phyloP scores from a whole-genome alignment of 2,329 filamentous ascomycete genomes.

The Monosporascus sp. region DNA sequence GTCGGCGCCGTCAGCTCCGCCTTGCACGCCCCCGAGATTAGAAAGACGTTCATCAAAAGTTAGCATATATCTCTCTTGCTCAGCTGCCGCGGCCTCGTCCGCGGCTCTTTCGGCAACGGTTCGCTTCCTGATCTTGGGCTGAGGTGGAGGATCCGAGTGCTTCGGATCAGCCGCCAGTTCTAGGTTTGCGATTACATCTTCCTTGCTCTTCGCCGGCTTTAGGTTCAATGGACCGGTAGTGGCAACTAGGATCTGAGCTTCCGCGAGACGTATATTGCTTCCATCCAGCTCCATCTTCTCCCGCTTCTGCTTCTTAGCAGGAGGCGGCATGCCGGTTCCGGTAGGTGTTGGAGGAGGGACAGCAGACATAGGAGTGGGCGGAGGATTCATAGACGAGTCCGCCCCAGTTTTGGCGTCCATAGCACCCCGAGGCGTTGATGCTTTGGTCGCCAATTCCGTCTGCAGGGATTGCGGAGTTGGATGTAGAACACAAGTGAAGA shows the following conservation, averaged over 20 bases:
- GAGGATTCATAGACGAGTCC: conserved; percentile 45
- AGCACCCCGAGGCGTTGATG: conserved; percentile 57
- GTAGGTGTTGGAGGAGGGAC: conserved; percentile 56
- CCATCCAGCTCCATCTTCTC: conserved; percentile 72
- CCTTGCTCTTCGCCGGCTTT: conserved; percentile 64
- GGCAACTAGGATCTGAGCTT: conserved; percentile 68
- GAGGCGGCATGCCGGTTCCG: conserved; percentile 50
- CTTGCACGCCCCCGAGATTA: conserved; percentile 50
- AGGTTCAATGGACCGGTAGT: conserved; percentile 72
- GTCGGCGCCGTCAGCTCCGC: conserved; percentile 55
- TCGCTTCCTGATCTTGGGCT: conserved; percentile 84
- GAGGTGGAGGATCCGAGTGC: conserved; percentile 69
- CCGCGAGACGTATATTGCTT: conserved; percentile 65
- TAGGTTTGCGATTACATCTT: conserved; percentile 66
- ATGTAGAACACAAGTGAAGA: conserved; percentile 76
- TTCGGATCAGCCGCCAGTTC: conserved; percentile 69
- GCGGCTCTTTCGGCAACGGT: conserved; percentile 93
- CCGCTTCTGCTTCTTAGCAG: conserved; percentile 63
- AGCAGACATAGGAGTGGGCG: conserved; percentile 59
- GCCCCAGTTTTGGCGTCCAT: conserved; percentile 27
- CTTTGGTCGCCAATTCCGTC: conserved; percentile 70
- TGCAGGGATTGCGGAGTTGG: conserved; percentile 74
- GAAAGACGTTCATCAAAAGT: conserved; percentile 79
- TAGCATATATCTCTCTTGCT: conserved; percentile 88
- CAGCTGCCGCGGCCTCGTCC: conserved; percentile 85